phyloP scores from a whole-genome alignment of 192 early-diverging fungal genomes.

The Coemansia sp. region DNA sequence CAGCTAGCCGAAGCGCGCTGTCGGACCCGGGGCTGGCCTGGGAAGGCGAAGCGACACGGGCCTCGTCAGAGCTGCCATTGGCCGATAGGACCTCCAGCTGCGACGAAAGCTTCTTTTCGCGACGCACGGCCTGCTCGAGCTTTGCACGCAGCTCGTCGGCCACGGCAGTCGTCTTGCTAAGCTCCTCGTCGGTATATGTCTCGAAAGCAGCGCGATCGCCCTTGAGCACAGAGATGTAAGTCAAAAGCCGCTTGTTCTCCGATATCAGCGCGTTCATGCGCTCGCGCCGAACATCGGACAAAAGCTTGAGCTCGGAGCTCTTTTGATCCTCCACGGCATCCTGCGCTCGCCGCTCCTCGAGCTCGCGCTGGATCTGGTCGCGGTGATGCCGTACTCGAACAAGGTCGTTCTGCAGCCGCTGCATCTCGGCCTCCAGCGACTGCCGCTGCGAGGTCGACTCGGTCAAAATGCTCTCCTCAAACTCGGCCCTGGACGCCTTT shows the following conservation, averaged over 20 bases:
- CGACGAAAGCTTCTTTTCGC: slow-evolving; percentile 47
- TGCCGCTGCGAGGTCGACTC: slow-evolving; percentile 46
- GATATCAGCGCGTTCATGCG: slow-evolving; percentile 58
- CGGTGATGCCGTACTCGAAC: slow-evolving; percentile 55
- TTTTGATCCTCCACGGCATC: slow-evolving; percentile 47
- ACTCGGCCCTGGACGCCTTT: slow-evolving; percentile 31
- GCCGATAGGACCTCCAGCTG: slow-evolving; percentile 46
- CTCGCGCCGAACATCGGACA: slow-evolving; percentile 55
- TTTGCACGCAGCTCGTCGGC: slow-evolving; percentile 53
- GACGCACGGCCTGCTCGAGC: slow-evolving; percentile 52
- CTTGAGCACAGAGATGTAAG: slow-evolving; percentile 47
- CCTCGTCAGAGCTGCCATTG: slow-evolving; percentile 30
- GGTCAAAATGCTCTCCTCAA: slow-evolving; percentile 38
- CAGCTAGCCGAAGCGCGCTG: slow-evolving; percentile 15
- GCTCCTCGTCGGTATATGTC: slow-evolving; percentile 53
- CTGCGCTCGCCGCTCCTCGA: slow-evolving; percentile 47
- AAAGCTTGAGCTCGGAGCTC: slow-evolving; percentile 51
- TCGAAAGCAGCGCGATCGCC: slow-evolving; percentile 57
- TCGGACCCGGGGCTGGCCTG: slow-evolving; percentile 31
- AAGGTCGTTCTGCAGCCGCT: slow-evolving; percentile 55
- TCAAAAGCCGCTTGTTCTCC: slow-evolving; percentile 59
- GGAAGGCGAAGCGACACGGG: slow-evolving; percentile 19
- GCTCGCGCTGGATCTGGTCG: slow-evolving; percentile 53
- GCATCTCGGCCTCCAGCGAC: slow-evolving; percentile 55
- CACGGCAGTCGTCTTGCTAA: slow-evolving; percentile 48